These are phyloP conservation scores for Podospora comata DNA, from an alignment of 495 filamentous ascomycete genomes.

Conservation along the genomic window DNA sequence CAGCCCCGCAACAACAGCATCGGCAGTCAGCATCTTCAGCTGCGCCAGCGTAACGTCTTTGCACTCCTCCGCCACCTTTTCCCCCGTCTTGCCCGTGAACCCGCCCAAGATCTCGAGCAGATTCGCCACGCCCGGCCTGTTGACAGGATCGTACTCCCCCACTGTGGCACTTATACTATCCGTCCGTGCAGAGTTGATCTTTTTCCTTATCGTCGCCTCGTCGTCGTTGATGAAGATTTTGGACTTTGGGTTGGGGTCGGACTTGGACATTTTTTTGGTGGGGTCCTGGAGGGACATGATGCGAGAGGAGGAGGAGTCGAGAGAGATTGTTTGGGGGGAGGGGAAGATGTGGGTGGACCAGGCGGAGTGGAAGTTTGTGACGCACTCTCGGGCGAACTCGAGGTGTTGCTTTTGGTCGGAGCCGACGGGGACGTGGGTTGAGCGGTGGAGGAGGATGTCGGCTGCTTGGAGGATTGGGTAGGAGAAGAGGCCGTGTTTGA, in stretches of 20 bases:
- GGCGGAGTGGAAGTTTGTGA: conserved; percentile 77
- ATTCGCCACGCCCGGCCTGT: conserved; percentile 81
- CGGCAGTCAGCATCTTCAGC: conserved; percentile 64
- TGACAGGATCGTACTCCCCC: conserved; percentile 61
- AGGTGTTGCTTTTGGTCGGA: conserved; percentile 92
- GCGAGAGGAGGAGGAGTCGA: conserved; percentile 35
- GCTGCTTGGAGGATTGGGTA: conserved; percentile 96
- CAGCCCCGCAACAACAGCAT: conserved; percentile 54
- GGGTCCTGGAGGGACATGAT: conserved; percentile 87
- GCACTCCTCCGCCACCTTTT: conserved; percentile 56
- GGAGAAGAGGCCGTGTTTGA: conserved; percentile 90
- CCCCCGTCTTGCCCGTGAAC: conserved; percentile 46
- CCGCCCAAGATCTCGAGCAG: conserved; percentile 72
- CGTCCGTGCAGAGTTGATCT: conserved; percentile 72
- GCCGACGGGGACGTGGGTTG: conserved; percentile 94
- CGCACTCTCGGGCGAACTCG: conserved; percentile 83
- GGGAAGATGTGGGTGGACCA: conserved; percentile 38
- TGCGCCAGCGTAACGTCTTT: conserved; percentile 44
- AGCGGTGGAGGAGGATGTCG: conserved; percentile 82
- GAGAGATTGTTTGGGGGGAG: background rate
- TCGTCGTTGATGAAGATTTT: conserved; percentile 78
- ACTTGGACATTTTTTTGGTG: conserved; percentile 88
- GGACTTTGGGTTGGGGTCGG: conserved; percentile 62
- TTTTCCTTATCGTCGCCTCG: conserved; percentile 55
- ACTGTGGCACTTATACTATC: conserved; percentile 58